These are phyloP conservation scores for Hansenula anomala DNA, from an alignment of 1,139 yeast genomes.

Conservation along the genomic window DNA sequence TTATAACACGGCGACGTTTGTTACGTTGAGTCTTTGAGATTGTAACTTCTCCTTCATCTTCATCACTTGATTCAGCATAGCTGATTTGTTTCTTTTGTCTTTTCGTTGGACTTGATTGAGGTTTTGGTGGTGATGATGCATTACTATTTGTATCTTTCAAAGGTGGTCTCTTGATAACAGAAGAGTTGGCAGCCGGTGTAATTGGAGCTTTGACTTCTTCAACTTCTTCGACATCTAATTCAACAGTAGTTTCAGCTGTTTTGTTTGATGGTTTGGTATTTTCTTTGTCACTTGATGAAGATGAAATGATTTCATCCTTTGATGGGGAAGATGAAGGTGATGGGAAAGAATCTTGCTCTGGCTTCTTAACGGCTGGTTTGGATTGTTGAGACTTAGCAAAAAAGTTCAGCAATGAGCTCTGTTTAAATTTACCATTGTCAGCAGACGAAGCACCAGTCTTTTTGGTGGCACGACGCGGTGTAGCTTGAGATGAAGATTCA, in stretches of 20 bases:
- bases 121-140: not conserved
- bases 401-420: conserved; percentile 11
- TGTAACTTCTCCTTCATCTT: conserved; percentile 25
- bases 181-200: conserved; percentile 2
- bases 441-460: not conserved
- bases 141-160: conserved; percentile 6
- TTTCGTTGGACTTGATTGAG: conserved; percentile 19
- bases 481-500: not conserved
- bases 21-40: conserved; percentile 16
- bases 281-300: conserved; percentile 4
- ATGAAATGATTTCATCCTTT: conserved; percentile 4
- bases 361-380: not conserved
- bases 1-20: conserved; percentile 23
- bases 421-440: conserved; percentile 9
- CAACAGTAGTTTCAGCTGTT: not conserved
- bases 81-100: conserved; percentile 22
- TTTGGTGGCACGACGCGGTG: conserved; percentile 1
- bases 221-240: not conserved
- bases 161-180: conserved; percentile 16
- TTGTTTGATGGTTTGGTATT: not conserved
- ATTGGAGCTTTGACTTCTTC: not conserved
- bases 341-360: conserved; percentile 4
- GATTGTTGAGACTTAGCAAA: conserved; percentile 9
- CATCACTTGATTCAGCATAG: conserved; percentile 35
- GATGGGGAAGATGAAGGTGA: conserved; percentile 18